A percentile compares a stretch with the other conserved stretches of the same genome.
Evolutionary conservation across 768 basidiomycete species (phyloP).

Genomic region (Brasilioporus rufonigricans): DNA sequence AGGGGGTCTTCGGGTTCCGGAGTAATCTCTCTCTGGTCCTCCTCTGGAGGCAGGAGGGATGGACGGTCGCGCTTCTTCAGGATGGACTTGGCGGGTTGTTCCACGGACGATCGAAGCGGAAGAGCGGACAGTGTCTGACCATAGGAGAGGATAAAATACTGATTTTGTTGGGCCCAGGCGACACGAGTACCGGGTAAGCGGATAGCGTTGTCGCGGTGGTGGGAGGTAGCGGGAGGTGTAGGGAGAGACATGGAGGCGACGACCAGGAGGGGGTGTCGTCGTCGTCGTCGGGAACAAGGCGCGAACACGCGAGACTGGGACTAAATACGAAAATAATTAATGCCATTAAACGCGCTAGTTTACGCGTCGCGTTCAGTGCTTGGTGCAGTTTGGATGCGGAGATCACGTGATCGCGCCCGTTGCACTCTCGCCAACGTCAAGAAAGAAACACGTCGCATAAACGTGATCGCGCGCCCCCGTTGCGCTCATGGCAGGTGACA

Average conservation of each 20-base stretch:
- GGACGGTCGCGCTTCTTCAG: constrained; percentile 51
- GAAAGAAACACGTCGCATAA: no score
- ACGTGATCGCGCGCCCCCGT: no score
- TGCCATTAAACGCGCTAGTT: constrained; percentile 38
- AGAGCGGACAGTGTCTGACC: constrained; percentile 26
- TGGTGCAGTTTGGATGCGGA: constrained; percentile 16
- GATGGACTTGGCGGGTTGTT: constrained; percentile 61
- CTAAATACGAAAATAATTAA: constrained; percentile 30
- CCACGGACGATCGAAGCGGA: constrained; percentile 36
- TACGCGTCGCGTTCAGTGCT: constrained; percentile 41
- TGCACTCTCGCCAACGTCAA: no score
- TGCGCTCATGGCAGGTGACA: no score
- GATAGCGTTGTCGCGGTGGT: constrained; percentile 56
- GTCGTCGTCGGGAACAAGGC: constrained; percentile 17
- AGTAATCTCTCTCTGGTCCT: constrained; percentile 57
- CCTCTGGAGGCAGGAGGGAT: constrained; percentile 39
- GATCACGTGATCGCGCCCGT: constrained; percentile 15
- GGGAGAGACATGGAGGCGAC: constrained; percentile 44
- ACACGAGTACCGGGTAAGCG: constrained; percentile 40
- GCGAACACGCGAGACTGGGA: constrained; percentile 1
- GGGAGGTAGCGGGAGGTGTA: constrained; percentile 61
- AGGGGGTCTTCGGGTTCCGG: constrained; percentile 78
- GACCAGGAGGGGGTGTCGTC: constrained; percentile 6
- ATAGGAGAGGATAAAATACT: constrained; percentile 42
- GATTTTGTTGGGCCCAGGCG: constrained; percentile 51